Conservation (phyloP, 192 early-diverging fungal species). For the Coemansia sp. region DNA sequence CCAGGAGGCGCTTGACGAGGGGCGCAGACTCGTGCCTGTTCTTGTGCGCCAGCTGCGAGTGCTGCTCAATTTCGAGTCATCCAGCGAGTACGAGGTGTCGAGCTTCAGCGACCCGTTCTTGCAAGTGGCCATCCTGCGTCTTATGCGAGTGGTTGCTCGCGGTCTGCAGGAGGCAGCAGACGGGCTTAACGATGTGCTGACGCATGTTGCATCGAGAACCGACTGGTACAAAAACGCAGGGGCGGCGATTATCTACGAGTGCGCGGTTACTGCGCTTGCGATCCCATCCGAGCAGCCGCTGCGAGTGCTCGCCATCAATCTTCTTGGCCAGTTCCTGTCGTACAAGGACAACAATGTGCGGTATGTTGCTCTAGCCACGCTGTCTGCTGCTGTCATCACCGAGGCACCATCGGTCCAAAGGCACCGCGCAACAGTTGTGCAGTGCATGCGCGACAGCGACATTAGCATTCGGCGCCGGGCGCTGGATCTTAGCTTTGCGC, state of each 20-base stretch:
- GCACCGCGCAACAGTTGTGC: slow-evolving; percentile 93
- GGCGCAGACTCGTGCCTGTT: slow-evolving; percentile 79
- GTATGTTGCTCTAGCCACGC: slow-evolving; percentile 97
- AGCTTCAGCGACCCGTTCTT: slow-evolving; percentile 98
- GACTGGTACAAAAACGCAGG: slow-evolving; percentile 96
- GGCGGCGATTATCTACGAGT: slow-evolving; percentile 96
- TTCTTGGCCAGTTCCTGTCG: slow-evolving; percentile 92
- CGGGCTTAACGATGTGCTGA: slow-evolving; percentile 94
- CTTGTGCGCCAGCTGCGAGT: slow-evolving; percentile 88
- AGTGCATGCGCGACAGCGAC: slow-evolving; percentile 93
- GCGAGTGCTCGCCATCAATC: slow-evolving; percentile 94
- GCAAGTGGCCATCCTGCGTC: slow-evolving; percentile 88
- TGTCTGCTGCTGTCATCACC: slow-evolving; percentile 84
- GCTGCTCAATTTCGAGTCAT: slow-evolving; percentile 81
- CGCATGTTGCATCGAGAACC: slow-evolving; percentile 95
- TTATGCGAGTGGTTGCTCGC: slow-evolving; percentile 82
- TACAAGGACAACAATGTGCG: slow-evolving; percentile 98
- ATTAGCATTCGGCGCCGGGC: slow-evolving; percentile 96
- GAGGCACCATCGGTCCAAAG: slow-evolving; percentile 95
- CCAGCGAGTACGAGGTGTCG: slow-evolving; percentile 93
- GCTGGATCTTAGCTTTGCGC: slow-evolving; percentile 91
- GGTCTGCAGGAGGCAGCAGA: slow-evolving; percentile 85
- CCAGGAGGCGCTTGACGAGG: slow-evolving; percentile 65
- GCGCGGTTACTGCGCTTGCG: slow-evolving; percentile 94
- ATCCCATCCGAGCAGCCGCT: slow-evolving; percentile 88